Percentiles rank a stretch among this genome's conserved stretches.
phyloP scores from a whole-genome alignment of 2,329 filamentous ascomycete genomes.

The Neonectria ditissima region DNA sequence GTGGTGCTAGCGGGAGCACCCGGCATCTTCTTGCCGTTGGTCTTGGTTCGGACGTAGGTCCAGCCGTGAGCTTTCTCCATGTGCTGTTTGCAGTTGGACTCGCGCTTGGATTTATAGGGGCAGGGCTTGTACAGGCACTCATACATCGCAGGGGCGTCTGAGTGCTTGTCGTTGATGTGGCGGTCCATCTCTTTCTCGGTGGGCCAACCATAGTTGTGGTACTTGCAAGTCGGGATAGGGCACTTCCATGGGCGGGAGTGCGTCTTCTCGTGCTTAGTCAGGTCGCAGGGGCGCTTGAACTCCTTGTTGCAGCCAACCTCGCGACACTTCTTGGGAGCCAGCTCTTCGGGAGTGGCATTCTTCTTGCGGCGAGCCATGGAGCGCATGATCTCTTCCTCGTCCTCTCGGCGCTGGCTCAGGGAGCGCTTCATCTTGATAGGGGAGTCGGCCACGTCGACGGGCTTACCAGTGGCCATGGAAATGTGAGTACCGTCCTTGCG shows the following conservation, averaged over 20 bases:
- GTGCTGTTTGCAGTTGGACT: constrained; percentile 98
- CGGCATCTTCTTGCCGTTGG: constrained; percentile 77
- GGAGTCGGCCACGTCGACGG: constrained; percentile 67
- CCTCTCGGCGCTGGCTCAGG: constrained; percentile 76
- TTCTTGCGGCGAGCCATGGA: constrained; percentile 98
- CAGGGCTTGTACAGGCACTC: constrained; percentile 87
- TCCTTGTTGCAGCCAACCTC: constrained; percentile 85
- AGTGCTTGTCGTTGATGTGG: constrained; percentile 97
- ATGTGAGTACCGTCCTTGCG: constrained; percentile 84
- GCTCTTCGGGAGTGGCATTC: constrained; percentile 86
- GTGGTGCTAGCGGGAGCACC: constrained; percentile 60
- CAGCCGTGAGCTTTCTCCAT: constrained; percentile 98
- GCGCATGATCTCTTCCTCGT: constrained; percentile 85
- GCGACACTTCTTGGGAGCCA: constrained; percentile 81
- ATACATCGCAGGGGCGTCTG: constrained; percentile 80
- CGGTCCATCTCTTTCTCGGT: constrained; percentile 98
- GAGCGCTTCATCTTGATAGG: constrained; percentile 72
- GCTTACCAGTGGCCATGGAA: constrained; percentile 78
- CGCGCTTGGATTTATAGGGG: constrained; percentile 93
- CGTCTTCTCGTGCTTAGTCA: constrained; percentile 98
- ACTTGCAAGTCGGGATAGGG: constrained; percentile 84
- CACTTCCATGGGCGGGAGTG: constrained; percentile 98
- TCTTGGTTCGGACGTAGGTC: constrained; percentile 92
- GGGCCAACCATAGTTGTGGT: constrained; percentile 89
- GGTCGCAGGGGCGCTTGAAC: constrained; percentile 96